phyloP scores from a whole-genome alignment of 2,329 filamentous ascomycete species.

The Neopestalotiopsis sp. region DNA sequence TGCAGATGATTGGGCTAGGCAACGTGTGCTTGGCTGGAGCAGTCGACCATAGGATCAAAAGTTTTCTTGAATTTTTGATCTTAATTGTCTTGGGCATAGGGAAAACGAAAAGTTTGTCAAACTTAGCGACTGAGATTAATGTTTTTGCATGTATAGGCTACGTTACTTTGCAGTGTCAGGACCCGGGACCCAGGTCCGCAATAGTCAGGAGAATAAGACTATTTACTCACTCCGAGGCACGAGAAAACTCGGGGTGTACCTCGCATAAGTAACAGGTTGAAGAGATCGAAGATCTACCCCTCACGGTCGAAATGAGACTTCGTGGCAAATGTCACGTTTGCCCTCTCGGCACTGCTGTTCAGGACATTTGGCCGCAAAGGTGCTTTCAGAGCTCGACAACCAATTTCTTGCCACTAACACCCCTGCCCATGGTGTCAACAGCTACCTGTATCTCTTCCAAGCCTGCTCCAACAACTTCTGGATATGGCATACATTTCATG shows the following conservation, averaged over 20 bases:
- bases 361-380: neutral
- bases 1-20: slow-evolving; percentile 8
- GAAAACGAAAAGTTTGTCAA: neutral
- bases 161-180: neutral
- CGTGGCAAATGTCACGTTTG: neutral
- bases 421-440: slow-evolving; percentile 40
- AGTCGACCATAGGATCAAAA: neutral
- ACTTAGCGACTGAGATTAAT: neutral
- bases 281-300: neutral
- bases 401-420: slow-evolving; percentile 48
- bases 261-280: no score
- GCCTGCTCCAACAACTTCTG: slow-evolving; percentile 45
- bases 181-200: neutral
- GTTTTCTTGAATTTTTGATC: neutral
- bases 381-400: slow-evolving; percentile 33
- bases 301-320: neutral
- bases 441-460: slow-evolving; percentile 47
- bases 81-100: neutral
- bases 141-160: neutral
- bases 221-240: neutral
- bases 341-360: neutral
- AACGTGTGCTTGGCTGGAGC: slow-evolving; percentile 8
- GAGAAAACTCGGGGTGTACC: neutral
- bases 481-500: slow-evolving; percentile 44
- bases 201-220: neutral